Base-by-base conservation (phyloP, 1,284 basidiomycete species). In the Cutaneotrichosporon sp. region DNA sequence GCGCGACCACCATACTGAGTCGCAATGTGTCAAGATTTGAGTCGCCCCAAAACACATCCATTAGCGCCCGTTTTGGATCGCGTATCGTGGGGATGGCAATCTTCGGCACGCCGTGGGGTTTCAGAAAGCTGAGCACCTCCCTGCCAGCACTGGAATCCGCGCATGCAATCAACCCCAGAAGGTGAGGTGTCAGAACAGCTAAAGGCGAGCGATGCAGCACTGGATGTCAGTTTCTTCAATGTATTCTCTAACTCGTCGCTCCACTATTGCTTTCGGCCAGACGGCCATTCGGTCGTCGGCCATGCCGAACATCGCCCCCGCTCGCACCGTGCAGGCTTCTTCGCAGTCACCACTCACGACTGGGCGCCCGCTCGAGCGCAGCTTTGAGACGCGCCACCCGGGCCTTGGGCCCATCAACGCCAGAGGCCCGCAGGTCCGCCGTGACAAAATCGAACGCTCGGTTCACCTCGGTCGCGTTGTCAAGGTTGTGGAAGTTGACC, bases 401-500 rank as follows among this genome's bases (percentile, higher is more conserved):
- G 0, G 55, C 11, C 12, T 42, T 26, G 7, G 55, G 37, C 4
- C 51, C 41, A 4, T 46, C 27, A 5, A 51, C 41, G 5, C n/a
- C 46, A 42, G n/a, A n/a, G n/a, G 41, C 51, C 19, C 60, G 60
- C 10, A 70, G 46, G 33, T 71, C 63, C 14, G 61, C 62, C 4
- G 68, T 9, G 16, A 61, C 39, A 37, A 71, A 61, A 19, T 53
- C 58, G n/a, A 61, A 55, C 10, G 53, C 49, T 27, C 69, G 52
- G 22, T 56, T 53, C 4, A 64, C 64, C n/a, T 73, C 69, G 2
- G 63, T 67, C 25, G 57, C 52, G 16, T 50, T 60, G 49, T 67
- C 64, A 33, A 71, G 63, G 43, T 64, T 67, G 51, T 71, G 67
- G 34, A 66, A 65, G 34, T 58, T 66, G 19, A 54, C 41, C 4